phyloP scores from a whole-genome alignment of 2,329 filamentous ascomycete species.

The Madurella fahalii region DNA sequence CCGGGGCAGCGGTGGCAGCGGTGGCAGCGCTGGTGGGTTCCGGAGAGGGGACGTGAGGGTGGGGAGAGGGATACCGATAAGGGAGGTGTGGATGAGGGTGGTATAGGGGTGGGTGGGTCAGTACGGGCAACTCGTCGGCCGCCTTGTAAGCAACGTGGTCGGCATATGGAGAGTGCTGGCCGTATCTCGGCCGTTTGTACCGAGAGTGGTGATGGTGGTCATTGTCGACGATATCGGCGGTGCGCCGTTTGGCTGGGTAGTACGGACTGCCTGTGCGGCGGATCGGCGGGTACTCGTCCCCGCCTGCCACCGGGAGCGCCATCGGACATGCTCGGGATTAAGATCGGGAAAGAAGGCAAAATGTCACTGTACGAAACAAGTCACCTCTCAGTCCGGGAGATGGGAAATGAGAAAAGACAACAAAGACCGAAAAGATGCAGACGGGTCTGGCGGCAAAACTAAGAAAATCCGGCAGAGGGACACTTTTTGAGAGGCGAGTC shows the following conservation, averaged over 20 bases:
- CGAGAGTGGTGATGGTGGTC: conserved; percentile 5
- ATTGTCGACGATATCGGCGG: conserved; percentile 17
- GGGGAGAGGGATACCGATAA: conserved; percentile 2
- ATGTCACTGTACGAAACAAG: neutral
- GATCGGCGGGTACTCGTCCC: conserved; percentile 24
- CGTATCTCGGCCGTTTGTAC: conserved; percentile 20
- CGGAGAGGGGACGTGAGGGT: conserved; percentile 6
- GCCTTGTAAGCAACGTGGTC: conserved; percentile 19
- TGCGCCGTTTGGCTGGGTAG: conserved; percentile 22
- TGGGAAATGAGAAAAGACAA: neutral
- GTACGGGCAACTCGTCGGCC: conserved; percentile 6
- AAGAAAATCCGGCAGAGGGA: neutral
- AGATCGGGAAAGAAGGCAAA: conserved; percentile 1
- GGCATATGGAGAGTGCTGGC: conserved; percentile 10
- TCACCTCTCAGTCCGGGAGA: neutral
- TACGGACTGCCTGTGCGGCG: conserved; percentile 8
- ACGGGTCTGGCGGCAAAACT: neutral
- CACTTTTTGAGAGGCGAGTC: neutral
- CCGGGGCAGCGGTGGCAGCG: conserved; percentile 9
- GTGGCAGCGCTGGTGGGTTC: conserved; percentile 8
- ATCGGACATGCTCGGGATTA: conserved; percentile 27
- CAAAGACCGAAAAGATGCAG: neutral
- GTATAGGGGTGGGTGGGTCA: conserved; percentile 14
- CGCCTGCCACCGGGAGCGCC: conserved; percentile 25
- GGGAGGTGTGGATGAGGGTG: conserved; percentile 18